Base-by-base conservation (phyloP, 129 eudicot species). In the Helianthus tuberosus region DNA sequence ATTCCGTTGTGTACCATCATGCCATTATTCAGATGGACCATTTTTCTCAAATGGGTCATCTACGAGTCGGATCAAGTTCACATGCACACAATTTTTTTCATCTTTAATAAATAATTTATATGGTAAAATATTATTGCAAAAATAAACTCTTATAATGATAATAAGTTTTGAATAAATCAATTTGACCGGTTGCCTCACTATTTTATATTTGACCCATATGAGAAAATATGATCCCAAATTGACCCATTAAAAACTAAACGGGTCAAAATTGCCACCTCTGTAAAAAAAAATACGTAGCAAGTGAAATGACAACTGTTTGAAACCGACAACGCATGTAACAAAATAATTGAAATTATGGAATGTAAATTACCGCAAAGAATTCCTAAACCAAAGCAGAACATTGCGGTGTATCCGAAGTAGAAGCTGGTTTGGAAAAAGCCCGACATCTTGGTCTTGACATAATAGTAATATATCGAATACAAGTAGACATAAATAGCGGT, bases 381-480 rank as follows among this genome's bases (percentile, higher is more conserved):
- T 62, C 67, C 67, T 62, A 62, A 8, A 36, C 67, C 67, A 35
- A 62, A 20, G 67, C 67, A 62, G 47, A 62, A 62, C 67, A 62
- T 62, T 16, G 67, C 67, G 0, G 47, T 62, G 46, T 62, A 62
- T 35, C 67, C 67, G 11, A 62, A 62, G 67, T 62, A 62, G 67
- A 62, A 62, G 67, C 67, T 62, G 20, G 67, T 62, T 62, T 62
- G 67, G 46, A 62, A 62, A 36, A 62, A 62, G 67, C 67, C 67
- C 1, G 67, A 62, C 67, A 62, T 62, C 23, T 62, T 62, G 38
- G 67, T 62, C 67, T 62, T 62, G 6, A 62, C 67, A 35, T 35
- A 20, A 20, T 62, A 62, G 67, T 62, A 62, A 62, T 62, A 62
- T 62, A 62, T 35, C 14, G 67, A 62, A 35, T 62, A 62, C 67